These are phyloP conservation scores for Iris macrosiphon DNA, from an alignment of 106 monocot genomes.

Conservation along the genomic window DNA sequence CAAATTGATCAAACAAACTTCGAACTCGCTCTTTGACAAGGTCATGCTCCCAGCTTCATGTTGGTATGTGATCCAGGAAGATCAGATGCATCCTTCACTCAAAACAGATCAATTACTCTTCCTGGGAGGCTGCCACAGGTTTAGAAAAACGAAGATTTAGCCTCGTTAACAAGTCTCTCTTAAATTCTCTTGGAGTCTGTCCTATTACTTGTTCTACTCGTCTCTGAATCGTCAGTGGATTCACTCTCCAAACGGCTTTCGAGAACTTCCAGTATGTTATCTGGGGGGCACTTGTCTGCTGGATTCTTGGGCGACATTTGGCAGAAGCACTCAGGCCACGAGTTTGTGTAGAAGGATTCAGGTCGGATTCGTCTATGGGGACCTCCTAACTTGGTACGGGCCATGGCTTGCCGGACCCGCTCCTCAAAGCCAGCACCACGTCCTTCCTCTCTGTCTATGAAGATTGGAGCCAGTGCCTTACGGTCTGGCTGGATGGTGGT, in stretches of 20 bases:
- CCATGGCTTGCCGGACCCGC: slow-evolving; percentile 54
- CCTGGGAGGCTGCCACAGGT: too few relatives aligned
- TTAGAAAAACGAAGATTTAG: too few relatives aligned
- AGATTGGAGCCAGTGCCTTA: slow-evolving; percentile 71
- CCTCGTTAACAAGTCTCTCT: too few relatives aligned
- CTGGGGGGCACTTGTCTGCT: slow-evolving; percentile 48
- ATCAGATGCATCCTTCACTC: too few relatives aligned
- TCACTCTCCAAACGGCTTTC: slow-evolving; percentile 33
- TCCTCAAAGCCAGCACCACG: slow-evolving; percentile 41
- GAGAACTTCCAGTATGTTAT: slow-evolving; percentile 38
- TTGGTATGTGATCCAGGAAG: too few relatives aligned
- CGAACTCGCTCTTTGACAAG: too few relatives aligned
- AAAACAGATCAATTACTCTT: too few relatives aligned
- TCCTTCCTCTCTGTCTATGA: slow-evolving; percentile 68
- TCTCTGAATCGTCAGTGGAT: slow-evolving; percentile 12
- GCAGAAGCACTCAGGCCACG: slow-evolving; percentile 99
- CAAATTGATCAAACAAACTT: too few relatives aligned
- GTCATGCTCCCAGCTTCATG: too few relatives aligned
- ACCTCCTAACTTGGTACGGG: slow-evolving; percentile 49
- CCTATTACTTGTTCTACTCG: slow-evolving; percentile 1
- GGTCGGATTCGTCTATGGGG: slow-evolving; percentile 58
- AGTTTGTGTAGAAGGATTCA: slow-evolving; percentile 86
- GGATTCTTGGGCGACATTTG: slow-evolving; percentile 28
- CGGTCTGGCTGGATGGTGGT: slow-evolving; percentile 72
- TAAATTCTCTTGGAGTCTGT: too few relatives aligned